Base-by-base conservation (phyloP, 768 basidiomycete genomes). In the Mycena chlorophos region DNA sequence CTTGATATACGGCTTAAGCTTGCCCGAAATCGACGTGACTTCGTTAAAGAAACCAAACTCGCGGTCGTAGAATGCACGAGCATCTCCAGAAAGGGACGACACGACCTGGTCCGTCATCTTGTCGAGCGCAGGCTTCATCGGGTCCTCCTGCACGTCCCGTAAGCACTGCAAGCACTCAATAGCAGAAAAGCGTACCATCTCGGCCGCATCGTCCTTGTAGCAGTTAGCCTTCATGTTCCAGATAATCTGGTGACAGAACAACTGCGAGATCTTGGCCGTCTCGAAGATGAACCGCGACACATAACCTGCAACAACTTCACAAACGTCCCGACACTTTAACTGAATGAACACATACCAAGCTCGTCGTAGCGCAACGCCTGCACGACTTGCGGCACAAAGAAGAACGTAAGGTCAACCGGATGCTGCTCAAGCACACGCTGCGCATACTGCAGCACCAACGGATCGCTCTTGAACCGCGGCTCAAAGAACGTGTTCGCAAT, bases 141-240 rank as follows among this genome's bases (percentile, higher is more conserved):
- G 80, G 74, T 99, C 97, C 67, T 91, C 89, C 93, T 97, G 63
- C 5, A 54, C 56, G 58, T 13, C 46, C 31, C 31, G 13, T 58
- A 20, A 56, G 28, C 57, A 38, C 31, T 55, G 31, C 10, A 53
- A 22, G 38, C 50, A 20, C 34, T 28, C 4, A 10, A 20, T 10
- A 26, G 46, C 13, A 17, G 30, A 8, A 23, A 25, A 50, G 75
- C 83, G 49, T 64, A 91, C 93, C 55, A 89, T 78, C 69, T 95
- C 94, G 14, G 85, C 92, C 5, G 79, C 75, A 65, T 98, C 97
- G 64, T 94, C 96, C 64, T 89, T 92, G 70, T 86, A 97, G 58
- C 91, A 94, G 66, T 99, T 99, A 4, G 97, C 97, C 66, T 96
- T 96, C 97, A 98, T 98, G 69, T 98, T 99, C 97, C 97, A 99